phyloP scores from a whole-genome alignment of 345 rosid genomes.

The Brassica napus region DNA sequence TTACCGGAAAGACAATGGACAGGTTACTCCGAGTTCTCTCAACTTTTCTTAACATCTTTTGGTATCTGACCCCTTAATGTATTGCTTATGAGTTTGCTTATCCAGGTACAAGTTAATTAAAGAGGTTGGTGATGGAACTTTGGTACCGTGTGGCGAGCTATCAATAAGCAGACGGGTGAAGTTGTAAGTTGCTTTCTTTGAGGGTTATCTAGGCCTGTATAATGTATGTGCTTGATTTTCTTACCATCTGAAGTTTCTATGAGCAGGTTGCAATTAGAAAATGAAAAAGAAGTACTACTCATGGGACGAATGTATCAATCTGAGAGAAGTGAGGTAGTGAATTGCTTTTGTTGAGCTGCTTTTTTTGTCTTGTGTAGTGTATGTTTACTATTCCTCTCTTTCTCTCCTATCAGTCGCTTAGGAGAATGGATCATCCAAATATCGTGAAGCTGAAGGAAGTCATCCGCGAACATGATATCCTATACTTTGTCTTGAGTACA shows the following conservation, averaged over 20 bases:
- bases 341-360: background rate
- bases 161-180: constrained; percentile 89
- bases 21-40: constrained; percentile 51
- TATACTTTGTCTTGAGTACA: constrained; percentile 91
- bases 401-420: constrained; percentile 56
- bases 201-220: background rate
- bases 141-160: constrained; percentile 94
- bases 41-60: background rate
- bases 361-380: background rate
- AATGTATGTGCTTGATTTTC: constrained; percentile 8
- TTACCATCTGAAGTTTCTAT: background rate
- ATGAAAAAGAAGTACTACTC: constrained; percentile 96
- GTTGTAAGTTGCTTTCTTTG: constrained; percentile 56
- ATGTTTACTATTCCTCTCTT: constrained; percentile 9
- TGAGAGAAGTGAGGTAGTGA: constrained; percentile 92
- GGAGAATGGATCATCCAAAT: constrained; percentile 90
- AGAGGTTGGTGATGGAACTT: constrained; percentile 97
- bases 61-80: background rate
- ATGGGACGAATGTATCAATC: constrained; percentile 88
- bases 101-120: constrained; percentile 85
- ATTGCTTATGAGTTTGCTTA: background rate
- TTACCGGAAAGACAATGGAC: constrained; percentile 66
- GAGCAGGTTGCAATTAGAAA: constrained; percentile 89
- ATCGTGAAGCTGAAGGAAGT: constrained; percentile 97
- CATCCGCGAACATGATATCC: constrained; percentile 82